Evolutionary conservation across 495 filamentous ascomycete species (phyloP).

Genomic region (Podospora sp.): DNA sequence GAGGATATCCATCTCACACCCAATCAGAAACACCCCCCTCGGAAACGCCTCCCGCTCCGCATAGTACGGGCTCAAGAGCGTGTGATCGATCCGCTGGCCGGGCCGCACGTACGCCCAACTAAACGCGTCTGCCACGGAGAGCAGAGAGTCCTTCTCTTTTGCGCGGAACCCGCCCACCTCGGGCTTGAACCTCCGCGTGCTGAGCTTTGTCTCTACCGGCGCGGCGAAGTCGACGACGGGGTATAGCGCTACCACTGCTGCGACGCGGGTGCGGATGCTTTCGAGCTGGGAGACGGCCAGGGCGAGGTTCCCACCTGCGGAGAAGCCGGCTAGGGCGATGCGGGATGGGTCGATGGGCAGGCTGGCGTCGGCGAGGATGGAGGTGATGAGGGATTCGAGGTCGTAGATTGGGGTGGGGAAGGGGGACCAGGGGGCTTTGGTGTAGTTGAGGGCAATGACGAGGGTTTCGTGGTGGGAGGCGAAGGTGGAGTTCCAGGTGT

Average conservation of each 20-base stretch:
- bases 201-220: constrained; percentile 16
- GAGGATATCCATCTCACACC: constrained; percentile 55
- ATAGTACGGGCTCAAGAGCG: constrained; percentile 38
- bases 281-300: constrained; percentile 36
- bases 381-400: constrained; percentile 35
- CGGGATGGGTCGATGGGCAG: constrained; percentile 40
- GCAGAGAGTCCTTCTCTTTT: constrained; percentile 29
- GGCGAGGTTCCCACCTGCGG: constrained; percentile 42
- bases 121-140: constrained; percentile 27
- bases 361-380: constrained; percentile 30
- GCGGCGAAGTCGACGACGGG: constrained; percentile 37
- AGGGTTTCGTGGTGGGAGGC: constrained; percentile 35
- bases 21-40: constrained; percentile 49
- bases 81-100: constrained; percentile 27
- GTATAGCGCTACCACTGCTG: constrained; percentile 40
- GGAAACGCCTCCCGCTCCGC: constrained; percentile 34
- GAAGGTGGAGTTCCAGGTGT: constrained; percentile 43
- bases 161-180: constrained; percentile 35
- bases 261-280: constrained; percentile 27
- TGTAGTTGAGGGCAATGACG: constrained; percentile 43
- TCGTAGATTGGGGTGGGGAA: constrained; percentile 39
- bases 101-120: constrained; percentile 39
- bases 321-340: constrained; percentile 41
- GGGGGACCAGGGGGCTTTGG: constrained; percentile 38
- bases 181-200: constrained; percentile 38